A percentile compares a stretch with the other conserved stretches of the same genome.
Evolutionary conservation across 495 filamentous ascomycete species (phyloP).

Genomic region (Chlorociboria aeruginascens): DNA sequence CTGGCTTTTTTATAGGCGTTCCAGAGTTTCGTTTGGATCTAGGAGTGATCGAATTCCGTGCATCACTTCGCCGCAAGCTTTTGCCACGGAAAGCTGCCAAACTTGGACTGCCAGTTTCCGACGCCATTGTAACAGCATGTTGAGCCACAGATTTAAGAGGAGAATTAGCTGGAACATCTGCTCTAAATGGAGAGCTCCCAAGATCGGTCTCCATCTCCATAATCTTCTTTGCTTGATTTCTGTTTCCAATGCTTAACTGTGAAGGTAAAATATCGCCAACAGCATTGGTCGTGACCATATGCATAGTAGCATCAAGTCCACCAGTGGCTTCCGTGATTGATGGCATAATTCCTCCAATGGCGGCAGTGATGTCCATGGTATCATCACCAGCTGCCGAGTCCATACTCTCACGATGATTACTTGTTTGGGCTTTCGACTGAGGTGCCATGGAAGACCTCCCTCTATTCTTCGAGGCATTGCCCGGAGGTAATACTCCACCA

Average conservation of each 20-base stretch:
- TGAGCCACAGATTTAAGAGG: slow-evolving; percentile 23
- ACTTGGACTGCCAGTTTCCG: slow-evolving; percentile 49
- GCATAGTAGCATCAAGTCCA: slow-evolving; percentile 24
- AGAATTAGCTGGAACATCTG: slow-evolving; percentile 25
- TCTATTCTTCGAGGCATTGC: slow-evolving; percentile 18
- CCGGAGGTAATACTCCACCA: slow-evolving; percentile 58
- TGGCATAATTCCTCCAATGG: slow-evolving; percentile 55
- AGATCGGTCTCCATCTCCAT: slow-evolving; percentile 44
- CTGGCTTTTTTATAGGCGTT: slow-evolving; percentile 31
- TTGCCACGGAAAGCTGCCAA: slow-evolving; percentile 40
- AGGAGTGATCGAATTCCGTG: slow-evolving; percentile 32
- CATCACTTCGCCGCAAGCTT: slow-evolving; percentile 38
- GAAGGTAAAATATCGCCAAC: slow-evolving; percentile 62
- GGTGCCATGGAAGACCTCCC: slow-evolving; percentile 7
- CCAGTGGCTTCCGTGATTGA: slow-evolving; percentile 4
- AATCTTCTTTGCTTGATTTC: slow-evolving; percentile 39
- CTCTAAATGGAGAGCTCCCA: slow-evolving; percentile 42
- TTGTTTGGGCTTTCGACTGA: background rate
- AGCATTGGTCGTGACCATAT: slow-evolving; percentile 77
- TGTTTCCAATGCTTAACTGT: slow-evolving; percentile 26
- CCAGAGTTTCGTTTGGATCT: slow-evolving; percentile 14
- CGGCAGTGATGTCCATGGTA: slow-evolving; percentile 62
- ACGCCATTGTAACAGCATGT: slow-evolving; percentile 31
- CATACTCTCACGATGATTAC: slow-evolving; percentile 9
- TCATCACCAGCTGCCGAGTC: slow-evolving; percentile 24